These are phyloP conservation scores for Moesziomyces parantarcticus DNA, from an alignment of 1,284 basidiomycete genomes.

Conservation along the genomic window DNA sequence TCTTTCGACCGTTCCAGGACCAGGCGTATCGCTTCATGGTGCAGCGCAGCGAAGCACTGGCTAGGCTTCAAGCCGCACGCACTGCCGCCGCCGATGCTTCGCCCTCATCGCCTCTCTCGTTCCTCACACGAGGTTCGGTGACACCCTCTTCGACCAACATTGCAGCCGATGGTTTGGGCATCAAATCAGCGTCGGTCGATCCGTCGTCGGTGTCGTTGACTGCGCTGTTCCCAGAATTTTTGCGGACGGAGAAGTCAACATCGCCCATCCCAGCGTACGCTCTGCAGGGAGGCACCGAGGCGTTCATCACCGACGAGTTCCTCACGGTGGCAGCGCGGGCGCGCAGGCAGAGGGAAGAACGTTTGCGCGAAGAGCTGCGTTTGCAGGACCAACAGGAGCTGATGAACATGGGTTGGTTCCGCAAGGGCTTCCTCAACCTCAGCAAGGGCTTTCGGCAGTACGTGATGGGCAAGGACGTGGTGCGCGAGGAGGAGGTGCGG, in stretches of 20 bases:
- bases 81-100: constrained; percentile 15
- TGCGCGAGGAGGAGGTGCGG: constrained; percentile 18
- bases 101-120: background rate
- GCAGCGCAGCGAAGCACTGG: constrained; percentile 33
- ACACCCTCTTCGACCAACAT: constrained; percentile 11
- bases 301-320: constrained; percentile 44
- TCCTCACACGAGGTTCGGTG: background rate
- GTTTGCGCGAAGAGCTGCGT: constrained; percentile 27
- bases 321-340: constrained; percentile 44
- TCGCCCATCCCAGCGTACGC: constrained; percentile 13
- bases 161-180: constrained; percentile 19
- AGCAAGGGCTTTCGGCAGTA: constrained; percentile 29
- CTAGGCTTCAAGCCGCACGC: constrained; percentile 20
- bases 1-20: constrained; percentile 48
- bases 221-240: constrained; percentile 33
- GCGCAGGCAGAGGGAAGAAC: constrained; percentile 28
- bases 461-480: constrained; percentile 38
- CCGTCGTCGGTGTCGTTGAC: constrained; percentile 22
- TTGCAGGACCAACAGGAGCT: constrained; percentile 30
- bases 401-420: constrained; percentile 52
- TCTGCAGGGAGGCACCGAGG: constrained; percentile 12
- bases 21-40: constrained; percentile 52
- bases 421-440: constrained; percentile 40
- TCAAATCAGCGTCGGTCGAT: constrained; percentile 19
- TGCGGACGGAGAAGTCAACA: constrained; percentile 6